Evolutionary conservation across 495 filamentous ascomycete genomes (phyloP), one percentile per base, ranked within the genome.

Genomic region (Cercophora newfieldiana): DNA sequence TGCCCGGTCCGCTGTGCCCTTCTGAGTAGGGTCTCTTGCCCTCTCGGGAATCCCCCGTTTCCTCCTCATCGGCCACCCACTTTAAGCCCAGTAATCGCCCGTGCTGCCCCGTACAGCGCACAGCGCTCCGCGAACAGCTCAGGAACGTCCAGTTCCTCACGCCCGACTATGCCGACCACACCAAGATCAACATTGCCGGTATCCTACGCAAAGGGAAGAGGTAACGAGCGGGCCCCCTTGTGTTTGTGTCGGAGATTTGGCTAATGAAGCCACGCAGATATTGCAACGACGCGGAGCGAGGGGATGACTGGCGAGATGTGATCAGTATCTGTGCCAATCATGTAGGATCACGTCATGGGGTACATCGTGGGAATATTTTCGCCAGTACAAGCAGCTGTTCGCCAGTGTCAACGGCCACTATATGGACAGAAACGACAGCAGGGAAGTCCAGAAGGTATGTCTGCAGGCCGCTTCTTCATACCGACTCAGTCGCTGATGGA

Each of bases 341-440:
- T 63, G 53, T n/a, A 50, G 28, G 18, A 63, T 63, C 30, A 63
- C 47, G 3, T 63, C 49, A 28, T 51, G 21, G 47, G 60, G 60
- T 48, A 51, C 49, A 33, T 63, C 49, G 21, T 63, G 49, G 60
- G 49, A 63, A 24, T 63, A 63, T 53, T 63, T 63, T 31, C 49
- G 49, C 28, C 49, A 63, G 16, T 63, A 63, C 37, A 63, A 63
- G 47, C 49, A 63, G 48, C 60, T 63, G 6, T 51, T 7, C 48
- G 18, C 6, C 18, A 51, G 48, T 51, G 21, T 51, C 48, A 7
- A 6, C 18, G 48, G 48, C 48, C 48, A 16, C 6, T 51, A 51
- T n/a, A 51, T 51, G 48, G 48, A 51, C 48, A 24, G 6, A 6
- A 51, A 24, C 18, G 48, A 51, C 16, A 24, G 16, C 48, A 51